Conservation (phyloP, 2,329 filamentous ascomycete species). For the Apiospora koreana region DNA sequence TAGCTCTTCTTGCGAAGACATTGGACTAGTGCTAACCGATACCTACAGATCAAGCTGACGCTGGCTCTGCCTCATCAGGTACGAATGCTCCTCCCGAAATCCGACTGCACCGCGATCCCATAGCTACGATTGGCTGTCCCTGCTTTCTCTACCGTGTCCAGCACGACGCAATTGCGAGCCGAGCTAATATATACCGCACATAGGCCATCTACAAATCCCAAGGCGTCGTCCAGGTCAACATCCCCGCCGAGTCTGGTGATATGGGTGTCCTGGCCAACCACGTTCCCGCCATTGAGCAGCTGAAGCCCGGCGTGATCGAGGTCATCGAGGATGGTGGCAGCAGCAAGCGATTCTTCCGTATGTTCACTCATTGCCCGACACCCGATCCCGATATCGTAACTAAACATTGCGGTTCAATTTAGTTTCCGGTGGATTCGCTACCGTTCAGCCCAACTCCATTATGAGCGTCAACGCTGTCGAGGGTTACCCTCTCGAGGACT, state of each 20-base stretch:
- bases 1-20: slow-evolving; percentile 14
- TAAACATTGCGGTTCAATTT: slow-evolving; percentile 9
- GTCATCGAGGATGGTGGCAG: slow-evolving; percentile 88
- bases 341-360: slow-evolving; percentile 98
- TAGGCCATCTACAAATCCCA: slow-evolving; percentile 71
- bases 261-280: slow-evolving; percentile 99
- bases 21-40: slow-evolving; percentile 30
- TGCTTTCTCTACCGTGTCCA: neutral
- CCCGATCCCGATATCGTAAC: neutral
- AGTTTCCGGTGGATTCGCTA: slow-evolving; percentile 97
- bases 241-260: slow-evolving; percentile 95
- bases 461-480: slow-evolving; percentile 99
- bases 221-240: slow-evolving; percentile 92
- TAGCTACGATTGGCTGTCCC: neutral
- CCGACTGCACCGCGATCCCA: neutral
- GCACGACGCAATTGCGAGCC: slow-evolving; percentile 3
- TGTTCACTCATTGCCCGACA: slow-evolving; percentile 39
- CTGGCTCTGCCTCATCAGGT: slow-evolving; percentile 98
- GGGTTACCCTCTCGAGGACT: slow-evolving; percentile 92
- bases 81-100: slow-evolving; percentile 42
- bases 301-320: slow-evolving; percentile 95
- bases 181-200: slow-evolving; percentile 58
- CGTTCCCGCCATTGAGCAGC: slow-evolving; percentile 97
- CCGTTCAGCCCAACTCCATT: slow-evolving; percentile 91
- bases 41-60: slow-evolving; percentile 85